Evolutionary conservation across 116 monocot genomes (phyloP), one percentile per base, ranked within the genome.

Genomic region (Trichopus zeylanicus): DNA sequence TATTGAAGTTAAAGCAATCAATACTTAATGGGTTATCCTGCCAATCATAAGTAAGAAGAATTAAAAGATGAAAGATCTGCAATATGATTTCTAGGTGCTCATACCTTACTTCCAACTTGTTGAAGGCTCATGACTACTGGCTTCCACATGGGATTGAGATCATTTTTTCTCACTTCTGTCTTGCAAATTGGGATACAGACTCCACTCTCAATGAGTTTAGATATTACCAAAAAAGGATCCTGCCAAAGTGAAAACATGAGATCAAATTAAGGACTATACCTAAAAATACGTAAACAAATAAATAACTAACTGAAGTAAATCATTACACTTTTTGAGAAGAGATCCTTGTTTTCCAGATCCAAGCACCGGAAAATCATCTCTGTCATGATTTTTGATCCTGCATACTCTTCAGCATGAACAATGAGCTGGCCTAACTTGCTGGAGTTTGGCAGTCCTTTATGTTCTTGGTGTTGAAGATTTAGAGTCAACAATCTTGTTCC

Each of bases 1-100:
- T 79, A 68, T 84, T 97, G 75, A 90, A 97, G 76, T 97, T 79
- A 37, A 84, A 97, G 39, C 95, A 97, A 55, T 97, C 95, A 34
- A 97, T 81, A 37, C 5, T 74, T 57, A 97, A 68, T 56, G 84
- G 95, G 25, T 70, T 90, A 51, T 90, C 95, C 94, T 94, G 86
- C 61, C 81, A 70, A 22, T 49, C 7, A 23, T 56, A 21, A 47
- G 57, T 30, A 47, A 51, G 26, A 23, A 60, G 22, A 30, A 54
- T 28, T 20, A 57, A 20, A 49, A 30, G 26, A 27, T 28, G 28
- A 53, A 46, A 46, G 34, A 57, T 13, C 26, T 6, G 19, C 21
- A 49, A 20, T n/a, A 49, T 5, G 7, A 19, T 53, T 28, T 12
- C 13, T 15, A 15, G 53, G n/a, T n/a, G 15, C 6, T 26, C 25